Base-by-base conservation (phyloP, 257 asterid genomes). In the Mentha longifolia region DNA sequence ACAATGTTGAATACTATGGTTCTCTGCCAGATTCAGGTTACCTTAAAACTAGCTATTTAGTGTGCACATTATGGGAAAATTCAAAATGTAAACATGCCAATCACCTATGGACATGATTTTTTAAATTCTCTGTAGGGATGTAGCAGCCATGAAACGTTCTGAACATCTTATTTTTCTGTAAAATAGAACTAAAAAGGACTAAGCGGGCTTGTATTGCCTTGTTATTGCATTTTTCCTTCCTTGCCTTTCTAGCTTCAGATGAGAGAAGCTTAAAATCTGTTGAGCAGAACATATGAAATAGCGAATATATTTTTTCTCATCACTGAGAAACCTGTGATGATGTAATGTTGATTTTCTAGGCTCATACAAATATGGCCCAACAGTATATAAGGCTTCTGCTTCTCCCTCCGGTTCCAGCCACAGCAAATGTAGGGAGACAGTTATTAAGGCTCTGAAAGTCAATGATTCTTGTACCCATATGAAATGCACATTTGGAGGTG, bases 401-500 rank as follows among this genome's bases (percentile, higher is more conserved):
- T 76, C 55, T 25, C 66, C 92, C 30, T 83, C 95, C 7, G 97
- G 97, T 77, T 84, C 99, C 77, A 87, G 86, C 86, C 83, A 83
- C 78, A 58, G 68, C 37, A 80, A 83, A 78, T 95, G 99, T 74
- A 86, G 91, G 80, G 97, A 88, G 59, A 77, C 78, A 62, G 79
- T 88, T 68, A 76, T 56, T 5, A 88, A 88, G 80, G 97, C 98
- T 65, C 93, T 95, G 77, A 89, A 82, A 83, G 85, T 91, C 67
- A 86, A 89, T 37, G 99, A 85, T 67, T 78, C 98, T 68, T 95
- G 99, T 77, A 85, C 94, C 67, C 96, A 89, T 80, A 91, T 92
- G 97, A 91, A 95, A 80, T 95, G 99, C 76, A 92, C 99, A 19
- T 95, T 95, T 77, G 98, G 98, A n/a, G 99, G 97, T 47, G 80